Base-by-base conservation (phyloP, 2,329 filamentous ascomycete species). In the Endocalyx cinctus region DNA sequence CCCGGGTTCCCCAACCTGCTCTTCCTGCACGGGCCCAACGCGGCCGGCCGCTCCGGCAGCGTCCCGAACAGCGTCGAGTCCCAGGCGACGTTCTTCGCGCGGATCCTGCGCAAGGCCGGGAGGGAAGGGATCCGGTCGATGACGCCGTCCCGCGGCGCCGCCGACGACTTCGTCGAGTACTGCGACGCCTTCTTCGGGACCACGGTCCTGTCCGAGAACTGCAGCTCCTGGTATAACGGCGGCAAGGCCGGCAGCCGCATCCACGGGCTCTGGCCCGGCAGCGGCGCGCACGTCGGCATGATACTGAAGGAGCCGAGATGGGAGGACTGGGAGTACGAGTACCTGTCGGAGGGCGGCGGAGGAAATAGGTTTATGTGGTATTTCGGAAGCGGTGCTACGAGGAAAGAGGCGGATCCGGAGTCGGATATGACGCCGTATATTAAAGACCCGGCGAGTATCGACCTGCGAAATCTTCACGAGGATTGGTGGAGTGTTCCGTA, bases 191-290 rank as follows among this genome's bases (percentile, higher is more conserved):
- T 76, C 50, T 77, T 77, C 46, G 54, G 59, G 0, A 67, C 57
- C 15, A 77, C 72, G 0, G 72, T 77, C 2, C 56, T 81, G 35
- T 66, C 69, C 0, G 76, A 81, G 33, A 72, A 75, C 35, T 87
- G 82, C 52, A 77, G 73, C 25, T 82, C 76, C 0, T 87, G 83
- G 83, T 83, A 82, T 38, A 87, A 87, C 39, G 77, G 82, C 10
- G 77, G 77, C 0, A 60, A 60, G 5, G 72, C 79, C 0, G 81
- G 80, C 0, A 72, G 67, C 0, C 63, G 79, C 4, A 77, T 87
- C 16, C 78, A 84, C 41, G 82, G 80, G 0, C 51, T 84, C 6
- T 87, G 82, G 74, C 83, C 82, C 0, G 82, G 82, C 0, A 82
- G 77, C 43, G 79, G 79, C 1, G 64, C 72, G 0, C 77, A 83